phyloP scores from a whole-genome alignment of 164 flowering plant genomes.

The Aristolochia contorta region DNA sequence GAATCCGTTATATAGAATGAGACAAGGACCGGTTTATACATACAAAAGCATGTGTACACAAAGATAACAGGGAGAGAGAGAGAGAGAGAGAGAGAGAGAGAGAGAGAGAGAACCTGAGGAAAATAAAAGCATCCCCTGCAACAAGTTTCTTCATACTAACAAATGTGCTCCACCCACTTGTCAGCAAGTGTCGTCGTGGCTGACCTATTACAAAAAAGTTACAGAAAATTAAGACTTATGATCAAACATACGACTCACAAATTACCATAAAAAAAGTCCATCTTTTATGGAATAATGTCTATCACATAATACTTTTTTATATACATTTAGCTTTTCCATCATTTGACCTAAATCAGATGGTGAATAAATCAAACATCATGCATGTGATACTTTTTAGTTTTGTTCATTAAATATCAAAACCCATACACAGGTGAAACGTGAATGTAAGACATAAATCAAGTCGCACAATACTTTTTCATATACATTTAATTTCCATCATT shows the following conservation, averaged over 20 bases:
- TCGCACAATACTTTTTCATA: too few species aligned
- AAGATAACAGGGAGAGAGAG: not conserved
- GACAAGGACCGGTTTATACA: not conserved
- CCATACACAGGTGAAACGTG: too few species aligned
- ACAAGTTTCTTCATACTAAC: conserved; percentile 42
- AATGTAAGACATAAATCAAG: too few species aligned
- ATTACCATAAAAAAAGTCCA: not conserved
- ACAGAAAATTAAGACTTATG: too few species aligned
- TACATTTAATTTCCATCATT: too few species aligned
- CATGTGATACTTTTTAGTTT: too few species aligned
- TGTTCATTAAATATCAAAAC: too few species aligned
- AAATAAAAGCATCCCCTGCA: conserved; percentile 51
- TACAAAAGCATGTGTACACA: not conserved
- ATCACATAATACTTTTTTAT: too few species aligned
- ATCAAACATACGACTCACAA: too few species aligned
- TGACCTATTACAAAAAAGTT: conserved; percentile 54
- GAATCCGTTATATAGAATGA: not conserved
- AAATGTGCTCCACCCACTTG: conserved; percentile 65
- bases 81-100: not conserved
- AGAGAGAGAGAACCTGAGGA: conserved; percentile 23
- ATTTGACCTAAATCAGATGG: too few species aligned
- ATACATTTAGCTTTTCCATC: too few species aligned
- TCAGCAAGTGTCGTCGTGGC: conserved; percentile 59
- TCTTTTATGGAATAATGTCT: not conserved
- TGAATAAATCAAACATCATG: too few species aligned